These are phyloP conservation scores for Malus orientalis DNA, from an alignment of 306 rosid genomes.

Conservation along the genomic window DNA sequence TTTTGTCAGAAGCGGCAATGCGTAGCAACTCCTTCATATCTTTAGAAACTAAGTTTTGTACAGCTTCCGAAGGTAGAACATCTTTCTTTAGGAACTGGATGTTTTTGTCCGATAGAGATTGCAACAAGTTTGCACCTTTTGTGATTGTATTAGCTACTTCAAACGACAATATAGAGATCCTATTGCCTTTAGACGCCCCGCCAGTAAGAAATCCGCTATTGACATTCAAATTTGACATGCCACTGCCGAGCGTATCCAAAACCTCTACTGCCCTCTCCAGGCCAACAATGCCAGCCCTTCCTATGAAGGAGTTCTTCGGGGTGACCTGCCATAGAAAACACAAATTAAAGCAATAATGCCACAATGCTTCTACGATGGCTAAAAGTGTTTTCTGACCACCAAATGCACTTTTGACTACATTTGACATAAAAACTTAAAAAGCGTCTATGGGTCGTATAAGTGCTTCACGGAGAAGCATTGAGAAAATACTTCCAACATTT, in stretches of 20 bases:
- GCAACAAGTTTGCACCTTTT: conserved; percentile 60
- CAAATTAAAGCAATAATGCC: conserved; percentile 1
- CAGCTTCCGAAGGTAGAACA: conserved; percentile 56
- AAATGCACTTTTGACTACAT: background rate
- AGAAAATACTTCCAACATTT: background rate
- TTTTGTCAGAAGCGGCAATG: conserved; percentile 85
- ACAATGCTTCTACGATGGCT: background rate
- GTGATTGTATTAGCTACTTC: conserved; percentile 91
- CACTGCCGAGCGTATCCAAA: conserved; percentile 66
- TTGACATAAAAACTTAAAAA: too few species aligned
- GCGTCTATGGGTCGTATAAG: too few species aligned
- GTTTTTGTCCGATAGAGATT: conserved; percentile 70
- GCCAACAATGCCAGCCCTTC: conserved; percentile 48
- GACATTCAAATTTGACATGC: conserved; percentile 55
- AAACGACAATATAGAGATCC: conserved; percentile 73
- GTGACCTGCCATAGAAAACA: conserved; percentile 30
- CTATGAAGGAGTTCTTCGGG: conserved; percentile 46
- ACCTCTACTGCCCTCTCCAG: conserved; percentile 68
- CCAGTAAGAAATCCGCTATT: conserved; percentile 45
- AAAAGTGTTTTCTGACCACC: background rate
- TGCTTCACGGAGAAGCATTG: background rate
- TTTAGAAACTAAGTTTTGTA: conserved; percentile 57
- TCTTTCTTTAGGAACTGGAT: conserved; percentile 62
- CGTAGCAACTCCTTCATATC: conserved; percentile 57
- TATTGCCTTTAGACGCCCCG: conserved; percentile 45